Base-by-base conservation (phyloP, 495 filamentous ascomycete genomes). In the Haplographium delicatum region DNA sequence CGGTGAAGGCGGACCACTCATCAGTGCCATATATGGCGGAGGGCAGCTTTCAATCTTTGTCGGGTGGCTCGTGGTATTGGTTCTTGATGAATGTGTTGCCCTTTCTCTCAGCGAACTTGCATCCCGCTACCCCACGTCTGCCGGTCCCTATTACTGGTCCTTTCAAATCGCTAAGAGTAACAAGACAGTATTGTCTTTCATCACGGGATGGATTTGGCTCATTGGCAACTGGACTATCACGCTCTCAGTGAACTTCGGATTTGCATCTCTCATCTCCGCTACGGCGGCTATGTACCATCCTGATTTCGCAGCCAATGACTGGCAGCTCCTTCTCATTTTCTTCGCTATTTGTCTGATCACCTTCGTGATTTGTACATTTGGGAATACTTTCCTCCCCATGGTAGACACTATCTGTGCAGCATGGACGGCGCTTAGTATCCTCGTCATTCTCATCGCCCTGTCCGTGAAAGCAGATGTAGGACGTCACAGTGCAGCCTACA, bases 131-230 rank as follows among this genome's bases (percentile, higher is more conserved):
- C 73, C 73, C 0, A 75, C 73, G 44, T 72, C 70, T 0, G 72
- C 72, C 16, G 73, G 73, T 0, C 68, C 70, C 15, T 75, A 77
- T 50, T 78, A 75, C 60, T 76, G 72, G 72, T 67, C 68, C 28
- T 63, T 72, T 42, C 69, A 69, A 27, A 50, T 62, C 40, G 70
- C 72, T n/a, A 68, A 68, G 22, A 61, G 62, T n/a, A 68, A 69
- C 49, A 65, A 68, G 10, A 53, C 70, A 39, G 58, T 64, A 0
- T 69, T 74, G 30, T 73, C 74, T 30, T 80, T 71, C n/a, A 66
- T 60, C 10, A 68, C 68, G 26, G 60, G 50, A 23, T 59, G 53
- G 56, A 51, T 62, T 18, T 59, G 60, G 57, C 50, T 59, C 4
- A 52, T 62, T 27, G 57, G 60, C 5, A 59, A 59, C 48, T 66